Base-by-base conservation (phyloP, 495 filamentous ascomycete genomes). In the Letharia lupina region DNA sequence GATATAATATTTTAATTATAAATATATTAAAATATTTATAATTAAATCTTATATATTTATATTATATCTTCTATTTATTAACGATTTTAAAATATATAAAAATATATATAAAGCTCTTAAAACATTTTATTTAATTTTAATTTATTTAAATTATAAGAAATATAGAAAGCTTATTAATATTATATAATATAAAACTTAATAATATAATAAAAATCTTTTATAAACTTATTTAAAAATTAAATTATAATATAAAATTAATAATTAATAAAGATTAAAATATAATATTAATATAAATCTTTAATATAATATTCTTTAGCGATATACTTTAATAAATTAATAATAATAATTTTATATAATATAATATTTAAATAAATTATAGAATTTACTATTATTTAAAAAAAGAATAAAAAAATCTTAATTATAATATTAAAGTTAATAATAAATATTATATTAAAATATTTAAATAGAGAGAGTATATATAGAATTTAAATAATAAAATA, bases 31-130 rank as follows among this genome's bases (percentile, higher is more conserved):
- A 28, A 1, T 28, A 20, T 40, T 65, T 18, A n/a, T n/a, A n/a
- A 60, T 60, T 37, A 20, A 41, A 40, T 12, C 7, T 31, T 42
- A 23, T 42, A 60, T 60, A 28, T 65, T 4, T 65, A 31, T 65
- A 60, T 20, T 60, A 23, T 60, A 65, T 42, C 13, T 65, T 60
- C 10, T 65, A 41, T 60, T 65, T 60, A 65, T 28, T 28, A 28
- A 28, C 1, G 1, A 28, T 1, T 28, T 28, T 28, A 28, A 28
- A 1, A 28, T 28, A 39, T 65, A 41, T 39, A 41, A 28, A 60
- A 42, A 39, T 65, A 65, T 65, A 60, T 65, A 65, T 65, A n/a
- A 1, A 65, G 52, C 1, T n/a, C 59, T 65, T 18, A 65, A 65
- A 5, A 16, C 28, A 18, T 65, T 65, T 42, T 65, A 65, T 40